These are phyloP conservation scores for Tieghemostelium lacteum DNA, from an alignment of 78 protist genomes.

Conservation along the genomic window DNA sequence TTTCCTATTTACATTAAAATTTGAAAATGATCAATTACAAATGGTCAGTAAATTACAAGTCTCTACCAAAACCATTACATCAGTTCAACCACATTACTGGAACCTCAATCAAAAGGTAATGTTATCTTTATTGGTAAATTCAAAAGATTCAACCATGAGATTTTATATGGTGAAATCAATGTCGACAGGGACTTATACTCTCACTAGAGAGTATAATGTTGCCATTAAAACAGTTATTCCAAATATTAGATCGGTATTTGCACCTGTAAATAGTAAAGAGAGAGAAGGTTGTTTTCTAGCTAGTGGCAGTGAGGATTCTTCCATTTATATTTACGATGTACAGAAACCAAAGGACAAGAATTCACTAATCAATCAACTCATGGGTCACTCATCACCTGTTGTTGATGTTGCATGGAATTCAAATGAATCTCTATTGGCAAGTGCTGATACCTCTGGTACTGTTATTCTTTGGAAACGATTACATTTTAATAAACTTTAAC, in stretches of 20 bases:
- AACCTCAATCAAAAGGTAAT: neutral
- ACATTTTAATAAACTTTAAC: neutral
- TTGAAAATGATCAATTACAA: neutral
- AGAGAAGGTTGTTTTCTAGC: constrained; percentile 36
- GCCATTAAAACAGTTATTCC: neutral
- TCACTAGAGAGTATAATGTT: neutral
- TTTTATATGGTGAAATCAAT: constrained; percentile 21
- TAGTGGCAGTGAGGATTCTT: constrained; percentile 16
- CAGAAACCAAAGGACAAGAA: neutral
- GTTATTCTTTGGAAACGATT: constrained; percentile 34
- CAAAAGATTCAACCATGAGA: constrained; percentile 43
- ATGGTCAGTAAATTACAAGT: constrained; percentile 21
- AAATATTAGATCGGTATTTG: constrained; percentile 6
- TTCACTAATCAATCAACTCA: constrained; percentile 35
- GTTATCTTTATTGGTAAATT: constrained; percentile 15
- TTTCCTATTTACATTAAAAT: constrained; percentile 8
- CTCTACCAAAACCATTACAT: constrained; percentile 1
- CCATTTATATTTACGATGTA: constrained; percentile 29
- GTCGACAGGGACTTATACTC: constrained; percentile 10
- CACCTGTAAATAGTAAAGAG: constrained; percentile 3
- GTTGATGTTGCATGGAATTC: constrained; percentile 31
- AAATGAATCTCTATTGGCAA: constrained; percentile 48
- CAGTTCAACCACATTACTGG: constrained; percentile 30
- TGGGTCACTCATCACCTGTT: constrained; percentile 49
- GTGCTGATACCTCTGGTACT: constrained; percentile 12